Evolutionary conservation across 352 stramenopile species (phyloP).

Genomic region (Blastocystis sp.): DNA sequence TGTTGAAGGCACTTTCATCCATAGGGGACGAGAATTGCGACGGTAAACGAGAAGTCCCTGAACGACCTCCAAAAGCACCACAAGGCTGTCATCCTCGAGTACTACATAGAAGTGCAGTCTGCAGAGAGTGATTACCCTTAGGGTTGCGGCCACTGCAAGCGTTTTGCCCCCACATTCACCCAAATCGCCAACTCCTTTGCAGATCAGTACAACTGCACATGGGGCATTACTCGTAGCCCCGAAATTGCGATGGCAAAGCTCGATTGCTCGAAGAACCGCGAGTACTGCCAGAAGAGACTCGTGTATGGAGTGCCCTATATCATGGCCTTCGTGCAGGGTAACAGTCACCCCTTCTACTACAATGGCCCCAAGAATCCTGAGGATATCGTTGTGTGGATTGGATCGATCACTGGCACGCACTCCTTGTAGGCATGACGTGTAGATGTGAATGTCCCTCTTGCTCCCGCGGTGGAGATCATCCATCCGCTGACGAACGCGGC

Average conservation of each 20-base stretch:
- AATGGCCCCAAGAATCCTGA: neutral
- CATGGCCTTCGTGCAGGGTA: neutral
- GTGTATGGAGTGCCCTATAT: slow-evolving; percentile 16
- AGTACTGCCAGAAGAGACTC: neutral
- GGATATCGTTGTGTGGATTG: slow-evolving; percentile 17
- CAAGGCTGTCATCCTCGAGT: slow-evolving; percentile 13
- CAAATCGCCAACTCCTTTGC: slow-evolving; percentile 49
- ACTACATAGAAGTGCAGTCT: neutral
- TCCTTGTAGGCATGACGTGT: neutral
- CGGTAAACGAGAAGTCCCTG: neutral
- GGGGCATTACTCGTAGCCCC: neutral
- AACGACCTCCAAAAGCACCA: neutral
- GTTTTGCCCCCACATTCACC: slow-evolving; percentile 26
- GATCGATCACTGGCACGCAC: neutral
- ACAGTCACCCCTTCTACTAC: neutral
- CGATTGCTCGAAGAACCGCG: neutral
- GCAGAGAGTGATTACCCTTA: neutral
- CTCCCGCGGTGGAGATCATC: slow-evolving; percentile 41
- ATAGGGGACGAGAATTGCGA: neutral
- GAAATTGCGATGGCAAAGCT: slow-evolving; percentile 13
- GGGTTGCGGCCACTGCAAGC: slow-evolving; percentile 54
- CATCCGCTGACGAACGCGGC: neutral
- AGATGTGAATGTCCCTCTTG: neutral
- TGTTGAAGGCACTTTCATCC: neutral
- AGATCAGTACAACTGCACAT: neutral